Conservation (phyloP, 345 rosid species). For the Salix koriyanagi region DNA sequence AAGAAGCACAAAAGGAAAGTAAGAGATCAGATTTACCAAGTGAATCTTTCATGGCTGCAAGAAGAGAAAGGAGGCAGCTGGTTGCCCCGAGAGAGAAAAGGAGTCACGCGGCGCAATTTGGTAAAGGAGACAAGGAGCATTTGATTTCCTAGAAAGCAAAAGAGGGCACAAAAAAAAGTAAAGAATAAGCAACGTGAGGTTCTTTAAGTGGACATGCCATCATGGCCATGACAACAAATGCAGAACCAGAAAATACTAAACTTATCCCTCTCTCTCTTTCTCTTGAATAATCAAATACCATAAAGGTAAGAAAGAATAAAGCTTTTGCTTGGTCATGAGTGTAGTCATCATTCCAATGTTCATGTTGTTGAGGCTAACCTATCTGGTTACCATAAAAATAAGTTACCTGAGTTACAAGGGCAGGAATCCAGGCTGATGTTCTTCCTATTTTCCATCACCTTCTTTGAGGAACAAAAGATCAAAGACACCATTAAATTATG, state of each 20-base stretch:
- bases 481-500: background rate
- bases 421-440: background rate
- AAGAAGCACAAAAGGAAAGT: background rate
- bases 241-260: background rate
- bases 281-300: background rate
- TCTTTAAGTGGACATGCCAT: conserved; percentile 25
- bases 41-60: conserved; percentile 12
- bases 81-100: conserved; percentile 1
- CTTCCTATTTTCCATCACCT: background rate
- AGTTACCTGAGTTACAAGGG: background rate
- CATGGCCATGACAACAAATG: conserved; percentile 11
- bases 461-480: background rate
- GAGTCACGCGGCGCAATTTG: background rate
- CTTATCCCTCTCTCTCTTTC: background rate
- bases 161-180: background rate
- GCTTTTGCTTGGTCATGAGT: background rate
- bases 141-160: conserved; percentile 1
- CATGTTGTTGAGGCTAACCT: background rate
- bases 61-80: conserved; percentile 5
- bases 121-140: background rate
- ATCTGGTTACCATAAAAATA: background rate
- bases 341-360: background rate
- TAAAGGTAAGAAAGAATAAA: background rate
- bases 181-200: conserved; percentile 12
- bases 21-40: conserved; percentile 1